Conservation (phyloP, 2,329 filamentous ascomycete species). For the Rhinocladiella mackenziei region DNA sequence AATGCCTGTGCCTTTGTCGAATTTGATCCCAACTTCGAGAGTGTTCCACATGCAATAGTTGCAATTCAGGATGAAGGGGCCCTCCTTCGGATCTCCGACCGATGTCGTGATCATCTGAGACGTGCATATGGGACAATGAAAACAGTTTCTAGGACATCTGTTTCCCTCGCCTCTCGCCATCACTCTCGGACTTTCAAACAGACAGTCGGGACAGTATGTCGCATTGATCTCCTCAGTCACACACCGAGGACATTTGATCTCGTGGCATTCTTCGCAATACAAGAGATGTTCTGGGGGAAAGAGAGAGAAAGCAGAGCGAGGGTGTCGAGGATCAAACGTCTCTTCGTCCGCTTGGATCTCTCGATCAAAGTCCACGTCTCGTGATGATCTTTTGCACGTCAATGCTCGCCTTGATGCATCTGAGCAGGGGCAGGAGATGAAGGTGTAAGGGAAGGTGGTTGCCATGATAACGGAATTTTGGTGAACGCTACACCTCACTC, state of each 20-base stretch:
- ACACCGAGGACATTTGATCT: slow-evolving; percentile 90
- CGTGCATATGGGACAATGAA: slow-evolving; percentile 86
- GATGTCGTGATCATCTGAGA: slow-evolving; percentile 70
- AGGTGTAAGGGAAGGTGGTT: slow-evolving; percentile 59
- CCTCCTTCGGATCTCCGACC: slow-evolving; percentile 43
- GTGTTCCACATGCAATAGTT: slow-evolving; percentile 92
- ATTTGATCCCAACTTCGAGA: slow-evolving; percentile 80
- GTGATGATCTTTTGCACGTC: slow-evolving; percentile 24
- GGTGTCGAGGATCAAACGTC: slow-evolving; percentile 79
- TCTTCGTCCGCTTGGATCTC: slow-evolving; percentile 66
- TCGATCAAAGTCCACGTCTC: slow-evolving; percentile 34
- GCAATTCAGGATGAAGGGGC: slow-evolving; percentile 76
- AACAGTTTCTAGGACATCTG: slow-evolving; percentile 91
- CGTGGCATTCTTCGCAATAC: slow-evolving; percentile 96
- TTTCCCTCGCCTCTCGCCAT: slow-evolving; percentile 91
- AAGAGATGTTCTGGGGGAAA: slow-evolving; percentile 90
- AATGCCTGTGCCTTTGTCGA: slow-evolving; percentile 84
- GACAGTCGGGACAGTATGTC: slow-evolving; percentile 90
- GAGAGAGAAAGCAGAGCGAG: slow-evolving; percentile 83
- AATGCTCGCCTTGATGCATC: slow-evolving; percentile 24
- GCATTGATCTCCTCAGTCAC: slow-evolving; percentile 90
- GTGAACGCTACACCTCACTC: background rate
- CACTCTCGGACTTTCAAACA: slow-evolving; percentile 94
- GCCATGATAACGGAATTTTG: slow-evolving; percentile 41
- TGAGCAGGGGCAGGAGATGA: slow-evolving; percentile 62